Evolutionary conservation across 768 basidiomycete genomes (phyloP).

Genomic region (Boletus sensibilis): DNA sequence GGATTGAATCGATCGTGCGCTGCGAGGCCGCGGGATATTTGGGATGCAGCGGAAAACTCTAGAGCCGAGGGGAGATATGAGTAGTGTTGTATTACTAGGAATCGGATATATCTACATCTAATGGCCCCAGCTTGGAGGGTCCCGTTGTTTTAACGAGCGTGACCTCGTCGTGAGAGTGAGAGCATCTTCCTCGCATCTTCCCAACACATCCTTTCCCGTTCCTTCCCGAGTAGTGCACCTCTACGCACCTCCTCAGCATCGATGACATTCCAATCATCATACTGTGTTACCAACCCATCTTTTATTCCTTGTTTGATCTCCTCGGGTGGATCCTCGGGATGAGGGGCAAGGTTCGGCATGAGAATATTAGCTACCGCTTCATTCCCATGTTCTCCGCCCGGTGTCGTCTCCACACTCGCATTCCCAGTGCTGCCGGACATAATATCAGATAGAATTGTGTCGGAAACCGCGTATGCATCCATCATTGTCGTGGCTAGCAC

Average conservation of each 20-base stretch:
- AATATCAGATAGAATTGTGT: conserved; percentile 65
- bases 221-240: conserved; percentile 60
- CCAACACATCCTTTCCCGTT: conserved; percentile 78
- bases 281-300: conserved; percentile 51
- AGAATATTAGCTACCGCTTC: conserved; percentile 6
- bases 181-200: conserved; percentile 45
- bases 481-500: conserved; percentile 94
- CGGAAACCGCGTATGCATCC: conserved; percentile 80
- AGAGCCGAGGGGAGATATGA: background rate
- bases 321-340: conserved; percentile 46
- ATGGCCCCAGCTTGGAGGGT: background rate
- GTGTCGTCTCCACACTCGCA: conserved; percentile 18
- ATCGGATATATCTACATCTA: conserved; percentile 4
- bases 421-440: conserved; percentile 12
- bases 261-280: conserved; percentile 73
- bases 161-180: conserved; percentile 8
- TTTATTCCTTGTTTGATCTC: conserved; percentile 45
- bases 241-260: conserved; percentile 68
- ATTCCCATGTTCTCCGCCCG: conserved; percentile 3
- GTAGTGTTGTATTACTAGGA: conserved; percentile 13
- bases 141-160: conserved; percentile 1
- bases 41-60: background rate
- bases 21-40: background rate
- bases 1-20: conserved; percentile 6
- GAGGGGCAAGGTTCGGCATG: conserved; percentile 38